Base-by-base conservation (phyloP, 2,329 filamentous ascomycete genomes). In the Fusarium metavorans region DNA sequence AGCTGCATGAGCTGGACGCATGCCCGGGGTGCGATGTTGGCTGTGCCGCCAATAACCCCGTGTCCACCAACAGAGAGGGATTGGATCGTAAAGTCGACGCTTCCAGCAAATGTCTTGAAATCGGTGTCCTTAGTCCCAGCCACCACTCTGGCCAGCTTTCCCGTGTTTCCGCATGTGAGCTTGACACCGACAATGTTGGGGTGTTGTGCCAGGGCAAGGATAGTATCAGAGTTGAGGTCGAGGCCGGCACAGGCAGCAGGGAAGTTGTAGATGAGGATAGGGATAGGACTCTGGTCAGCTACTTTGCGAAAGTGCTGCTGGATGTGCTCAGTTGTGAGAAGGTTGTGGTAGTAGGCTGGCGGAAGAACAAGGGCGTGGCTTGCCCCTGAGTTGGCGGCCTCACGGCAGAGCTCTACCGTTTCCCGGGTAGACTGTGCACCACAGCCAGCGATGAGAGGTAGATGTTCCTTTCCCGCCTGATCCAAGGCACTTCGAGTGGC, bases 21-120 rank as follows among this genome's bases (percentile, higher is more conserved):
- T 5, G 91, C 85, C 78, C 89, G 88, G 10, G 92, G 93, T 3
- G 91, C 88, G 52, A 95, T 85, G 81, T 95, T 95, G 34, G 89
- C 93, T 64, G 93, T 86, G 14, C 93, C 93, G 16, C 90, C 91
- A 72, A 95, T 92, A 77, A 93, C 89, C 37, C 93, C 93, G 67
- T 92, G 89, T 4, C 91, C 93, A 27, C 93, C 93, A 5, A 90
- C 92, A 50, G 93, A 87, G 43, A 94, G 82, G 1, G 91, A 91
- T 81, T 94, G 93, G 14, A 95, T 83, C 14, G 91, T 92, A 82
- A 94, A 94, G 83, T 95, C 93, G 62, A 92, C 92, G 58, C 90
- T 92, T 65, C 93, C 93, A 48, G 92, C 93, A 77, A 93, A 89
- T 68, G 92, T 92, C 80, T 93, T 87, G 85, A 95, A 95, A 18